Percentiles rank a stretch among this genome's conserved stretches.
phyloP scores from a whole-genome alignment of 139 green algal genomes.

The Dunaliella primolecta region DNA sequence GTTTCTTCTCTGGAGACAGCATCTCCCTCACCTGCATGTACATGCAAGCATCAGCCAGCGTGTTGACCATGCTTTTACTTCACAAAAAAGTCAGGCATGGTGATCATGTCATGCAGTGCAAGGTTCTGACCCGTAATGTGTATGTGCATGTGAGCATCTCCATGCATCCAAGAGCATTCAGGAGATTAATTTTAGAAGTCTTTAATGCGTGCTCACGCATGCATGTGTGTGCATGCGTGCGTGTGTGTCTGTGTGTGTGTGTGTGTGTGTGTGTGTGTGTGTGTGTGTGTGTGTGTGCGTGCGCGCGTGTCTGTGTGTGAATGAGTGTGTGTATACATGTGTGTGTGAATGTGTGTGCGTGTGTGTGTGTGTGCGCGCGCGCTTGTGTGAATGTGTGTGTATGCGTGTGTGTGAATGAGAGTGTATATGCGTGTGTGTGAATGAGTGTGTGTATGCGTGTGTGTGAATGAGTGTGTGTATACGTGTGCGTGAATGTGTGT shows the following conservation, averaged over 20 bases:
- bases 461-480: not conserved
- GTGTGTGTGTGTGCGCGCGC: no score
- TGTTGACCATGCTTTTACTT: no score
- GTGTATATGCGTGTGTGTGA: no score
- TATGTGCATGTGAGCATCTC: no score
- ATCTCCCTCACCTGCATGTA: slow-evolving; percentile 1
- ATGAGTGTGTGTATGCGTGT: slow-evolving; percentile 8
- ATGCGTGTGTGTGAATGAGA: slow-evolving; percentile 11
- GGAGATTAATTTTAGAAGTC: no score
- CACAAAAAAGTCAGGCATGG: no score
- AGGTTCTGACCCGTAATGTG: no score
- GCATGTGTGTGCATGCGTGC: slow-evolving; percentile 13
- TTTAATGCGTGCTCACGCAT: no score
- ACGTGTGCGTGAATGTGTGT: not conserved
- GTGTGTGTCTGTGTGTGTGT: slow-evolving; percentile 1
- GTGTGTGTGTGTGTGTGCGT: slow-evolving; percentile 7
- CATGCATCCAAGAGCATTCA: no score
- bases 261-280: slow-evolving; percentile 8
- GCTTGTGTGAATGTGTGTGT: no score
- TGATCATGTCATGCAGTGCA: no score
- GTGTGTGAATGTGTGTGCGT: not conserved
- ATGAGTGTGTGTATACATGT: slow-evolving; percentile 1
- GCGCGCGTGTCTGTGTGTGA: not conserved
- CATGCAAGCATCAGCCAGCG: no score
- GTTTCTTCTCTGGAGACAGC: not conserved